Conservation (phyloP, 192 early-diverging fungal species). For the Entomortierella parvispora region DNA sequence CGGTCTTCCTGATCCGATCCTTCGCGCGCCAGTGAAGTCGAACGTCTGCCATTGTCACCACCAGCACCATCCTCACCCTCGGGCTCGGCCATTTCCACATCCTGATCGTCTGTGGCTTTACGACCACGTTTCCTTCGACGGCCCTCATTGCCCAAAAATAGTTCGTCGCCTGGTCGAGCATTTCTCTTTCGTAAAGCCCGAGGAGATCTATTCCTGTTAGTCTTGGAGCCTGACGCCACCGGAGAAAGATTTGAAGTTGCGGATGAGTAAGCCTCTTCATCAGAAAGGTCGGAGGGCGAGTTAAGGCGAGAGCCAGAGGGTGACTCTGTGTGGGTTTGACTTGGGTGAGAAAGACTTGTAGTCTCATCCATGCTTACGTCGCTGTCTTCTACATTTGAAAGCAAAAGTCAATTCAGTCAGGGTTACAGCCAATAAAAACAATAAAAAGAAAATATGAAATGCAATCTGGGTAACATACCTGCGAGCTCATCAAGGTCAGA, state of each 20-base stretch:
- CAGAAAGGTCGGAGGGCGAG: constrained; percentile 38
- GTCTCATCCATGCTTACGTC: constrained; percentile 39
- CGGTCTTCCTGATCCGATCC: constrained; percentile 31
- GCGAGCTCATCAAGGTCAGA: constrained; percentile 4
- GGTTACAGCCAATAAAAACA: no score
- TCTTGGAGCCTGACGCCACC: not conserved
- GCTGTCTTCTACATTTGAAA: constrained; percentile 17
- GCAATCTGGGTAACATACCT: no score
- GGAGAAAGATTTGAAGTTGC: constrained; percentile 22
- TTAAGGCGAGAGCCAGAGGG: constrained; percentile 9
- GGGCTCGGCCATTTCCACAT: constrained; percentile 16
- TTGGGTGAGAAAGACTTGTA: constrained; percentile 33
- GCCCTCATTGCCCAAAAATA: constrained; percentile 19
- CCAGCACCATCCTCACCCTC: not conserved
- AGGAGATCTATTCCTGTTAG: not conserved
- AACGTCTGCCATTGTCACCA: constrained; percentile 19
- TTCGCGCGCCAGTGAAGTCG: constrained; percentile 12
- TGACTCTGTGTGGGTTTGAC: constrained; percentile 13
- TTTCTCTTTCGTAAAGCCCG: constrained; percentile 18
- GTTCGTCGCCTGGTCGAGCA: constrained; percentile 34
- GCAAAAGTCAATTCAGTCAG: no score
- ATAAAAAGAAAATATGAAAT: no score
- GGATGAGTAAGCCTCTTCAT: constrained; percentile 40
- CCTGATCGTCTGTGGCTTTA: constrained; percentile 21
- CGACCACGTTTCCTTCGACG: constrained; percentile 3